Conservation (phyloP, 169 alveolate species). For the Perkinsus marinus region DNA sequence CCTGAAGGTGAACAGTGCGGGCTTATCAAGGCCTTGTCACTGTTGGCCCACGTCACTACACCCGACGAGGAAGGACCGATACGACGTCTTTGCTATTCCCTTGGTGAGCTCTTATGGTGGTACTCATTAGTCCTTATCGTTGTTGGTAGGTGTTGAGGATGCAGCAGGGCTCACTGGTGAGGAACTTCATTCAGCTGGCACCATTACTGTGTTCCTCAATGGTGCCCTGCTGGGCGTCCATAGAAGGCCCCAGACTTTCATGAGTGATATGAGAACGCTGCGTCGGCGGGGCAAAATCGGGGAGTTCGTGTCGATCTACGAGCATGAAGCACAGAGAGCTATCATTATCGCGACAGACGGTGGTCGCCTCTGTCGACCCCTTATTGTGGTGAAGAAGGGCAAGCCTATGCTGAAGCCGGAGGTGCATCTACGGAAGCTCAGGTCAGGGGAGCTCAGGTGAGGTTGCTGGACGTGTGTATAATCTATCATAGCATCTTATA, state of each 20-base stretch:
- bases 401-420: conserved; percentile 41
- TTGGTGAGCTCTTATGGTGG: neutral
- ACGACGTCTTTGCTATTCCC: conserved; percentile 1
- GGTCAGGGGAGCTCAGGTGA: conserved; percentile 29
- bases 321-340: conserved; percentile 71
- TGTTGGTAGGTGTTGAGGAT: conserved; percentile 68
- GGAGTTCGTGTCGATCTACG: conserved; percentile 87
- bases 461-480: no score
- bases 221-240: conserved; percentile 88
- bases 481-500: no score
- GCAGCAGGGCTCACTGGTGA: conserved; percentile 48
- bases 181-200: conserved; percentile 40
- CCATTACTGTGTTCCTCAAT: conserved; percentile 78
- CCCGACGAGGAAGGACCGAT: conserved; percentile 71
- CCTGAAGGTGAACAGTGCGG: conserved; percentile 99
- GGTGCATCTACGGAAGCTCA: conserved; percentile 3
- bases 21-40: conserved; percentile 87
- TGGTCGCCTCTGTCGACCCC: conserved; percentile 96
- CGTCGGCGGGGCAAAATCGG: conserved; percentile 89
- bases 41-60: conserved; percentile 95
- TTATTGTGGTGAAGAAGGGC: conserved; percentile 89
- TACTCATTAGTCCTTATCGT: no score
- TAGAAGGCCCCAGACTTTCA: conserved; percentile 66
- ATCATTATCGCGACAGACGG: conserved; percentile 95
- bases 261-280: conserved; percentile 67